Evolutionary conservation across 805 yeast species (phyloP).

Genomic region (Candida silvicultrix): DNA sequence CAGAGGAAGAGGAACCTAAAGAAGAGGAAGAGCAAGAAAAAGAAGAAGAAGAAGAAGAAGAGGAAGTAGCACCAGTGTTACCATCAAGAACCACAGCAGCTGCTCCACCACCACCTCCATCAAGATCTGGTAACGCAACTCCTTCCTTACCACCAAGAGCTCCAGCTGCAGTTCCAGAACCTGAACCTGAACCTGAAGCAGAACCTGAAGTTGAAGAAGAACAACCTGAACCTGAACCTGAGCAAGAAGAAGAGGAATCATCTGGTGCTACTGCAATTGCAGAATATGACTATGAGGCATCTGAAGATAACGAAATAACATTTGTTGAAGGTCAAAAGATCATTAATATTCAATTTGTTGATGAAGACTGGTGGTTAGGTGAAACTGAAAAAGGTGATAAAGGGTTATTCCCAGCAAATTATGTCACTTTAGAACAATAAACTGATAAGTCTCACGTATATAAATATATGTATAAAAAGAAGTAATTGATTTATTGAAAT

Average conservation of each 20-base stretch:
- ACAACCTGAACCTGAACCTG: conserved; percentile 17
- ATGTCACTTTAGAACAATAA: conserved; percentile 41
- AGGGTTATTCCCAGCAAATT: conserved; percentile 89
- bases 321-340: conserved; percentile 83
- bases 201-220: conserved; percentile 17
- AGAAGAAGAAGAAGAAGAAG: conserved; percentile 17
- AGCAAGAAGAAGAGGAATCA: conserved; percentile 15
- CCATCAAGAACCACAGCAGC: conserved; percentile 17
- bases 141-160: conserved; percentile 14
- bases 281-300: conserved; percentile 84
- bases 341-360: conserved; percentile 77
- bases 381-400: conserved; percentile 63
- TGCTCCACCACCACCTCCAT: conserved; percentile 15
- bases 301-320: conserved; percentile 85
- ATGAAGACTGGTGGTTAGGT: conserved; percentile 98
- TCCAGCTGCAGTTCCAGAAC: background rate
- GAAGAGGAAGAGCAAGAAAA: conserved; percentile 17
- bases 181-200: conserved; percentile 12
- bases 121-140: conserved; percentile 9
- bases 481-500: background rate
- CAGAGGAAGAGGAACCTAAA: conserved; percentile 6
- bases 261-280: conserved; percentile 56
- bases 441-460: too few species aligned
- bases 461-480: too few species aligned
- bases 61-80: conserved; percentile 22